These are phyloP conservation scores for Rhexocercosporidium sp. DNA, from an alignment of 2,329 filamentous ascomycete species.

Conservation along the genomic window DNA sequence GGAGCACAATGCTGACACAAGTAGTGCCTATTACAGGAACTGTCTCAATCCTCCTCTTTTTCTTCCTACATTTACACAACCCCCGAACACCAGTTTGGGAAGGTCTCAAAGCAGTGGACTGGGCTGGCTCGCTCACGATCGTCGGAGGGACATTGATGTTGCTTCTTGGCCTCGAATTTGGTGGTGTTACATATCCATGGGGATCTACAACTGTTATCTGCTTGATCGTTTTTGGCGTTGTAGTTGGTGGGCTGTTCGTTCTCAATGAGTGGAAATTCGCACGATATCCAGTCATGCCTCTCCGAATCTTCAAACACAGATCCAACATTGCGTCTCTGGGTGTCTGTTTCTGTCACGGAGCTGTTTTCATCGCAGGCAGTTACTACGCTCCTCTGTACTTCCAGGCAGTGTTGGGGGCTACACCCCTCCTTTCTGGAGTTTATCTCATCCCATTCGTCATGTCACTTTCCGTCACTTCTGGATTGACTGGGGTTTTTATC, in stretches of 20 bases:
- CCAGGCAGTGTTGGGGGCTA: conserved; percentile 55
- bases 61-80: conserved; percentile 70
- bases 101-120: conserved; percentile 66
- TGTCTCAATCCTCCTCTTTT: conserved; percentile 57
- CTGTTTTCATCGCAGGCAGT: conserved; percentile 42
- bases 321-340: conserved; percentile 70
- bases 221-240: conserved; percentile 64
- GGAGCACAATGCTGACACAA: not conserved
- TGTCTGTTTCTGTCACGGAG: conserved; percentile 75
- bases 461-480: conserved; percentile 67
- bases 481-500: conserved; percentile 60
- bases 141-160: conserved; percentile 82
- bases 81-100: conserved; percentile 65
- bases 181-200: conserved; percentile 73
- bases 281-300: conserved; percentile 76
- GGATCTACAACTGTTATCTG: conserved; percentile 40
- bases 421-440: conserved; percentile 74
- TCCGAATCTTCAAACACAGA: conserved; percentile 69
- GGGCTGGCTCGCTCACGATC: conserved; percentile 64
- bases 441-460: conserved; percentile 76
- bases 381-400: conserved; percentile 67
- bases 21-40: conserved; percentile 37
- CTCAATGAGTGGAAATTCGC: conserved; percentile 76
- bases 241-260: conserved; percentile 65
- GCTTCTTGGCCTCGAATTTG: conserved; percentile 84